Conservation (phyloP, 495 filamentous ascomycete species). For the Xylaria longipes region DNA sequence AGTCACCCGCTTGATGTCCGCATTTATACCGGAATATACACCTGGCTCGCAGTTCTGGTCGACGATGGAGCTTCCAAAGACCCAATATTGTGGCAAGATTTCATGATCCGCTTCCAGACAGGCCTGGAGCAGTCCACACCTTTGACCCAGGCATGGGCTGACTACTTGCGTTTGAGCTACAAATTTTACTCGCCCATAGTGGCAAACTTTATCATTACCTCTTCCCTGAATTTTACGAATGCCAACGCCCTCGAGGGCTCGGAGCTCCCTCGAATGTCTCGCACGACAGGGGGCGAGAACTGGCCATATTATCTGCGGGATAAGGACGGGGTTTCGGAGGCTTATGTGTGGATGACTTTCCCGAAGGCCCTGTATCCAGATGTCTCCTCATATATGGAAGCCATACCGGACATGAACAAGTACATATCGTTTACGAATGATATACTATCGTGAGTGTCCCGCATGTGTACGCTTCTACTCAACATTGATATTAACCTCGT, state of each 20-base stretch:
- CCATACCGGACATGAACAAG: conserved; percentile 29
- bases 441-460: conserved; percentile 29
- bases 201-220: conserved; percentile 29
- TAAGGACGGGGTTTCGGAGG: conserved; percentile 26
- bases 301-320: conserved; percentile 29
- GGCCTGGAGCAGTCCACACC: conserved; percentile 21
- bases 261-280: conserved; percentile 23
- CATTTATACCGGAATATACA: conserved; percentile 30
- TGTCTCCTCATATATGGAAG: conserved; percentile 29
- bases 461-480: background rate
- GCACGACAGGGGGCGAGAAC: conserved; percentile 23
- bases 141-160: conserved; percentile 27
- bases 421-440: conserved; percentile 29
- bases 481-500: background rate
- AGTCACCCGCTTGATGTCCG: conserved; percentile 29
- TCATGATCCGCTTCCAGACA: conserved; percentile 27
- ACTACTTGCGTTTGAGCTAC: conserved; percentile 21
- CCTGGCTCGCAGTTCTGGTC: conserved; percentile 30
- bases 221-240: conserved; percentile 30
- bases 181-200: conserved; percentile 26
- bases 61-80: conserved; percentile 24
- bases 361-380: conserved; percentile 27
- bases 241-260: conserved; percentile 29
- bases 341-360: conserved; percentile 30
- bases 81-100: conserved; percentile 15